phyloP scores from a whole-genome alignment of 345 rosid species.

The Syzygium oleosum region DNA sequence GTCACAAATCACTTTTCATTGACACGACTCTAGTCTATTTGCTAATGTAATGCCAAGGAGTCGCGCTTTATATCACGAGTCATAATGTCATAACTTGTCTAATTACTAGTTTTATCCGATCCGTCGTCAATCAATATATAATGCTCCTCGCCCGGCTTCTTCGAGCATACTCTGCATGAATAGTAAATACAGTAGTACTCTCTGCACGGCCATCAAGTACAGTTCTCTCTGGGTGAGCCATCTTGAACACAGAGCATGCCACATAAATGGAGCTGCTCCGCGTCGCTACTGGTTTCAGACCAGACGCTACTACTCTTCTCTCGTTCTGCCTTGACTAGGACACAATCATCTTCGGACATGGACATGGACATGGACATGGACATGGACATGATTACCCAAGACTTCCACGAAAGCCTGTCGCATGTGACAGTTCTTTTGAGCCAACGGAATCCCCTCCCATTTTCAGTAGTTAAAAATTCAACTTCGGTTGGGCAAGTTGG shows the following conservation, averaged over 20 bases:
- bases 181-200: neutral
- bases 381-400: neutral
- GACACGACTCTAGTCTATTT: too few species aligned
- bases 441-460: neutral
- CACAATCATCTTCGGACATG: neutral
- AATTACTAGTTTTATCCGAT: neutral
- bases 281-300: neutral
- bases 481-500: neutral
- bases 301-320: neutral
- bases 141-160: neutral
- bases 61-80: neutral
- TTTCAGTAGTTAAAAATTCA: neutral
- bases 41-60: neutral
- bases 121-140: neutral
- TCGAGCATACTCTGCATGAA: neutral
- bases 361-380: neutral
- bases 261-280: neutral
- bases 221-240: neutral
- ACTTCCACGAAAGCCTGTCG: neutral
- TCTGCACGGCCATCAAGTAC: neutral
- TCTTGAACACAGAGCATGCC: neutral
- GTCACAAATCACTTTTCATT: neutral
- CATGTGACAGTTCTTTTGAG: neutral
- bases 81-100: neutral
- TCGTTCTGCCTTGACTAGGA: neutral